A percentile compares a stretch with the other conserved stretches of the same genome.
Evolutionary conservation across 352 stramenopile species (phyloP).

Genomic region (Pythium grandisporangium): DNA sequence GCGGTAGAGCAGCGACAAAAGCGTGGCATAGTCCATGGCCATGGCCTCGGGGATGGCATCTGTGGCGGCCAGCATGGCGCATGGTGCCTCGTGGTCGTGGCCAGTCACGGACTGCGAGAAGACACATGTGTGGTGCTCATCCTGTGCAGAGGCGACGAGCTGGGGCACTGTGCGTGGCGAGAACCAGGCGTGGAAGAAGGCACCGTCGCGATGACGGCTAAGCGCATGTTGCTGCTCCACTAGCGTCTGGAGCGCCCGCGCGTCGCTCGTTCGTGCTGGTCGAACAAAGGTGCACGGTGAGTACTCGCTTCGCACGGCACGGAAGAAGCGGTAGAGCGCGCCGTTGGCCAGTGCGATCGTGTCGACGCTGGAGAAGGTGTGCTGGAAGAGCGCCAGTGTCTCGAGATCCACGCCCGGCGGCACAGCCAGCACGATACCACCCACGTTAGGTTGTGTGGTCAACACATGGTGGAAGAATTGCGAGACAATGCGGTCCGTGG

Average conservation of each 20-base stretch:
- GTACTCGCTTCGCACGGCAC: slow-evolving; percentile 39
- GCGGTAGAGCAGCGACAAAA: slow-evolving; percentile 60
- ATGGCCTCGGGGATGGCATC: slow-evolving; percentile 32
- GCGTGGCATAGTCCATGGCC: slow-evolving; percentile 33
- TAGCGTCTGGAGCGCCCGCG: slow-evolving; percentile 19
- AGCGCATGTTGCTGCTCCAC: slow-evolving; percentile 22
- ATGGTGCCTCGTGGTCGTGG: slow-evolving; percentile 15
- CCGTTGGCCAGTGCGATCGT: slow-evolving; percentile 27
- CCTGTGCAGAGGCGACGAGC: slow-evolving; percentile 28
- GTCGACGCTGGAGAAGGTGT: slow-evolving; percentile 48
- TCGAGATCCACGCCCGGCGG: slow-evolving; percentile 40
- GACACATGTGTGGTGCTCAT: slow-evolving; percentile 45
- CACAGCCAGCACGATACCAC: slow-evolving; percentile 40
- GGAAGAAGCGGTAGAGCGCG: slow-evolving; percentile 51
- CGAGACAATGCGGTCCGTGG: slow-evolving; percentile 14
- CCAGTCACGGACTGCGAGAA: slow-evolving; percentile 29
- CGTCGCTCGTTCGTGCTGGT: slow-evolving; percentile 7
- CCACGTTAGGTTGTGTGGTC: slow-evolving; percentile 18
- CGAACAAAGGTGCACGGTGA: slow-evolving; percentile 25
- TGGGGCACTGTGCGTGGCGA: slow-evolving; percentile 13
- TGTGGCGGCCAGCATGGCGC: slow-evolving; percentile 35
- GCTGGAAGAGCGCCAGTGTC: slow-evolving; percentile 45
- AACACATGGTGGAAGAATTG: slow-evolving; percentile 40
- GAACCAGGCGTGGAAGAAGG: slow-evolving; percentile 34
- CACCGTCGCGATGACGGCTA: slow-evolving; percentile 20